Percentiles rank a stretch among this genome's conserved stretches.
Conservation (phyloP, 2,329 filamentous ascomycete genomes). For the Aspergillus uvarum region DNA sequence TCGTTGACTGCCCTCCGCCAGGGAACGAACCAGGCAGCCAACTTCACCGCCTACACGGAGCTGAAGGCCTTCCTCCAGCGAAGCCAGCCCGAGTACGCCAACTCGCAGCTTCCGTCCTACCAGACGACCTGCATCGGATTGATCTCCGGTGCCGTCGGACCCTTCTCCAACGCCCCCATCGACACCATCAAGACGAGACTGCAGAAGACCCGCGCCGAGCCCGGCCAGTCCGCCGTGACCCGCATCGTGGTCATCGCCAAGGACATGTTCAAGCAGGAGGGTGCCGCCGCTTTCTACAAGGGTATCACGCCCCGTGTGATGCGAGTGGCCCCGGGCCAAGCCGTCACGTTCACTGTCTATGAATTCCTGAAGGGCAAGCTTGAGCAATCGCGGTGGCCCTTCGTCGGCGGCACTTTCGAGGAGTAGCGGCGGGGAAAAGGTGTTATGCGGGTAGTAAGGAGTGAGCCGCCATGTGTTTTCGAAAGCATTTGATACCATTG, state of each 20-base stretch:
- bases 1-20: conserved; percentile 89
- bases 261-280: conserved; percentile 93
- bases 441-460: neutral
- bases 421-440: conserved; percentile 46
- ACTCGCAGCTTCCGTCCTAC: conserved; percentile 71
- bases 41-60: conserved; percentile 97
- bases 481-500: conserved; percentile 29
- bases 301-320: conserved; percentile 97
- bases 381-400: conserved; percentile 62
- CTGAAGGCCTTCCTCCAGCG: conserved; percentile 77
- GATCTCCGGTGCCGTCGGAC: conserved; percentile 90
- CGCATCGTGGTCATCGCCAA: conserved; percentile 75
- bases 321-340: conserved; percentile 95
- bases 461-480: conserved; percentile 18
- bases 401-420: conserved; percentile 64
- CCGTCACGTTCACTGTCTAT: conserved; percentile 72
- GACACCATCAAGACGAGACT: conserved; percentile 98
- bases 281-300: conserved; percentile 94
- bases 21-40: conserved; percentile 95
- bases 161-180: conserved; percentile 93
- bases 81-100: conserved; percentile 67
- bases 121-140: conserved; percentile 91
- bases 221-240: conserved; percentile 75
- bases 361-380: conserved; percentile 73
- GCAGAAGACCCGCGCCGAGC: conserved; percentile 82